A percentile compares a stretch with the other conserved stretches of the same genome.
Conservation (phyloP, 306 rosid genomes). For the Dryas octopetala region DNA sequence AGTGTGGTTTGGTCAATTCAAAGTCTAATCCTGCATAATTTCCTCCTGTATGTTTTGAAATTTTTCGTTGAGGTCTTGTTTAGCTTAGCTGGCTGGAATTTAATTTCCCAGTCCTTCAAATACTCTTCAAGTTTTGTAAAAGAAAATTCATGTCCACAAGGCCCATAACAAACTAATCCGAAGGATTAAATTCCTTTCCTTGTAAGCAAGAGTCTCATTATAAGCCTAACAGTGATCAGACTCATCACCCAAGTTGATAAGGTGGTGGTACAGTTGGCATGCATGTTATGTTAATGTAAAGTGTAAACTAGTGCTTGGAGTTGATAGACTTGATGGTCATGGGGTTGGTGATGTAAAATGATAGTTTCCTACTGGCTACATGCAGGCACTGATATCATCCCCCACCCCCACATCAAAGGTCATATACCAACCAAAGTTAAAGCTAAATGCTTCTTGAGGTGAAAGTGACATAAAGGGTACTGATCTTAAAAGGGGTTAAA, state of each 20-base stretch:
- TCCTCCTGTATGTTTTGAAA: not conserved
- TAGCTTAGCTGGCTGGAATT: constrained; percentile 2
- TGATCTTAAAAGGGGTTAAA: not conserved
- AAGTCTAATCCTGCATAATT: constrained; percentile 3
- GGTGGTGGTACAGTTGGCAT: constrained; percentile 7
- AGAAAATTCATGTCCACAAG: not conserved
- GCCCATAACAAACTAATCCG: not conserved
- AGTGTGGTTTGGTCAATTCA: constrained; percentile 16
- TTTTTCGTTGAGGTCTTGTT: not conserved
- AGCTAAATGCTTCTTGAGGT: constrained; percentile 24
- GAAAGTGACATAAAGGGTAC: constrained; percentile 21
- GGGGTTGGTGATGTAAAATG: constrained; percentile 30
- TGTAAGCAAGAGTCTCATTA: not conserved
- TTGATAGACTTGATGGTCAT: constrained; percentile 7
- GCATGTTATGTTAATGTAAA: not conserved
- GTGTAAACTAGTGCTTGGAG: not conserved
- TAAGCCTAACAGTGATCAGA: not conserved
- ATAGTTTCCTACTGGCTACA: constrained; percentile 8
- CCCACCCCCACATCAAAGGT: constrained; percentile 12
- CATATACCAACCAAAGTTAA: constrained; percentile 29
- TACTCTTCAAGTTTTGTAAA: not conserved
- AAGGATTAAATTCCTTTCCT: not conserved
- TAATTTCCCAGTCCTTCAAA: not conserved
- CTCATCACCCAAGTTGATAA: not conserved
- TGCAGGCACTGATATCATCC: not conserved